Evolutionary conservation across 2,329 filamentous ascomycete genomes (phyloP), one percentile per base, ranked within the genome.

Genomic region (Botryotinia globosa): DNA sequence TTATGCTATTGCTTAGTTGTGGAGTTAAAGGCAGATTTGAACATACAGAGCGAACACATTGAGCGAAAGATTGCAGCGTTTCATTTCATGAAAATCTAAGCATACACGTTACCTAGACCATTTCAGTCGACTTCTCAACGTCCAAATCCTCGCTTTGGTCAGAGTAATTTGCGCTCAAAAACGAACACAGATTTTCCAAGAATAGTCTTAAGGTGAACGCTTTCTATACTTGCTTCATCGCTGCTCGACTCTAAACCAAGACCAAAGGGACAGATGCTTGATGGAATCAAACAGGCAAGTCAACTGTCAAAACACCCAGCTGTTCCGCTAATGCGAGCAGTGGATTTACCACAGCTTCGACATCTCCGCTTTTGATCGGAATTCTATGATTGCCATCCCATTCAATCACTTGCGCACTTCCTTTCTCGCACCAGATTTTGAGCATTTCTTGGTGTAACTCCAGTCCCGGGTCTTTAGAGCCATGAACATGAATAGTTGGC

Each of bases 351-450:
- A 92, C 82, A 16, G 81, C 83, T 66, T 87, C 84, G 4, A 94
- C 90, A 80, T 94, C 92, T 44, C 81, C 82, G 34, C 82, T 84
- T 83, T 91, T 92, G 73, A 94, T 85, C 2, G 92, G 91, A 66
- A 95, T 84, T 9, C 92, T 83, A 80, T 95, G 92, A 1, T 85
- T 86, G 0, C 91, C 92, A 73, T 92, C 87, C 92, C 92, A 94
- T 80, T 94, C 90, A 1, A 94, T 80, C 63, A 94, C 74, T 56
- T 81, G 85, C 9, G 86, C 83, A 4, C 83, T 87, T 0, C 84
- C 85, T 16, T 83, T 78, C 67, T 88, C 84, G 78, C 89, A 92
- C 79, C 90, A 94, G 69, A 87, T 81, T 14, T 87, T 80, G 68
- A 89, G 78, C 76, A 91, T 78, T 78, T 85, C 82, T 71, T 85